Evolutionary conservation across 116 monocot species (phyloP).

Genomic region (Posidonia oceanica): DNA sequence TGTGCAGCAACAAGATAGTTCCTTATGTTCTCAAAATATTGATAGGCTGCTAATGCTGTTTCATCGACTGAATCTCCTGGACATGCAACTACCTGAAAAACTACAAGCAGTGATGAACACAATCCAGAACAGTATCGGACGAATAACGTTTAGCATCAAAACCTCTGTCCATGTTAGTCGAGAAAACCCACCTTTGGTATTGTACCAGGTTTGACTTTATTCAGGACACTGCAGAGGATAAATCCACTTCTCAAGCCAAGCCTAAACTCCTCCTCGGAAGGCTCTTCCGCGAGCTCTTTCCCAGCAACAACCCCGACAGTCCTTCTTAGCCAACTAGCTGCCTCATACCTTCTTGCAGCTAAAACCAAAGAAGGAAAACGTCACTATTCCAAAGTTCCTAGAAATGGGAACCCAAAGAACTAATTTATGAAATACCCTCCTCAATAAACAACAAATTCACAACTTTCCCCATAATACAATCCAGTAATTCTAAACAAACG

Average conservation of each 20-base stretch:
- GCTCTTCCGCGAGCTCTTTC: slow-evolving; percentile 66
- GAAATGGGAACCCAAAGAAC: background rate
- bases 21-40: slow-evolving; percentile 92
- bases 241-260: slow-evolving; percentile 71
- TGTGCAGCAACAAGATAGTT: slow-evolving; percentile 75
- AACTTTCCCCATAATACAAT: background rate
- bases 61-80: slow-evolving; percentile 52
- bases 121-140: background rate
- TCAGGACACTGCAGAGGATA: slow-evolving; percentile 83
- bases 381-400: background rate
- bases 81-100: slow-evolving; percentile 60
- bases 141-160: background rate
- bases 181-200: slow-evolving; percentile 58
- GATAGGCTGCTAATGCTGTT: slow-evolving; percentile 74
- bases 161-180: background rate
- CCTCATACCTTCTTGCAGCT: slow-evolving; percentile 76
- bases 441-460: background rate
- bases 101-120: background rate
- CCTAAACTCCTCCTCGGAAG: slow-evolving; percentile 79
- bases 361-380: background rate
- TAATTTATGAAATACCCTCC: background rate
- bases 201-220: slow-evolving; percentile 72
- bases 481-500: background rate
- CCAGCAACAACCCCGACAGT: slow-evolving; percentile 47
- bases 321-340: slow-evolving; percentile 75